Percentiles rank a stretch among this genome's conserved stretches.
Evolutionary conservation across 768 basidiomycete genomes (phyloP).

Genomic region (Exsudoporus frostii): DNA sequence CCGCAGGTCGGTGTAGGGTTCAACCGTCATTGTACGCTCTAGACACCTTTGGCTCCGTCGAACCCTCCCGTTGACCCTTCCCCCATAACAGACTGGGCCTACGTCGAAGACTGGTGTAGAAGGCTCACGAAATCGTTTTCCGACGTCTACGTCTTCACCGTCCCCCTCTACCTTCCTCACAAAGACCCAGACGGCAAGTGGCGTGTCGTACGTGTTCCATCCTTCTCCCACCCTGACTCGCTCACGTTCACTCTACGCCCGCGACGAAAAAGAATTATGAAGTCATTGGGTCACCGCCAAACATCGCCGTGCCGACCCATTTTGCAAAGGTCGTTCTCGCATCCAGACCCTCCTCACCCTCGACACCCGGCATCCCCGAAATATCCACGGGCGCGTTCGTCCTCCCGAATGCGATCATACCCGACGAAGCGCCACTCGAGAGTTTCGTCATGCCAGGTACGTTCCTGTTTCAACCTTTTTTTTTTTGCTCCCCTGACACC

Average conservation of each 20-base stretch:
- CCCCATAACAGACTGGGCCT: constrained; percentile 79
- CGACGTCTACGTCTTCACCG: constrained; percentile 96
- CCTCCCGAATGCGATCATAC: constrained; percentile 89
- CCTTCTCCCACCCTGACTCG: background rate
- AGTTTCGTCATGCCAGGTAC: constrained; percentile 80
- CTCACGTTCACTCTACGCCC: background rate
- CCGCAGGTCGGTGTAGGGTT: constrained; percentile 98
- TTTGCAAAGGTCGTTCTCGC: constrained; percentile 95
- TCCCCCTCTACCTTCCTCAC: constrained; percentile 93
- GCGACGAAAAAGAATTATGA: constrained; percentile 67
- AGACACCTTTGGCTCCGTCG: background rate
- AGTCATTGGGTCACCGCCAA: constrained; percentile 91
- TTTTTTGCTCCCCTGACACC: background rate
- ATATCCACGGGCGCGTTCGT: constrained; percentile 92
- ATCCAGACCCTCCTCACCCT: constrained; percentile 69
- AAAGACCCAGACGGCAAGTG: constrained; percentile 88
- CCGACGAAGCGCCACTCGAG: constrained; percentile 77
- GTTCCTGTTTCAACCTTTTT: background rate
- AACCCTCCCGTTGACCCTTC: background rate
- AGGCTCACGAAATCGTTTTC: constrained; percentile 81
- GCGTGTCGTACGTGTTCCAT: constrained; percentile 70
- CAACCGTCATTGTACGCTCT: constrained; percentile 81
- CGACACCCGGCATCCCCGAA: constrained; percentile 66
- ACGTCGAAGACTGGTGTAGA: constrained; percentile 93
- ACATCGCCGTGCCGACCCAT: constrained; percentile 92